phyloP scores from a whole-genome alignment of 1,139 yeast genomes.

The Nakaseomyces glabratus region DNA sequence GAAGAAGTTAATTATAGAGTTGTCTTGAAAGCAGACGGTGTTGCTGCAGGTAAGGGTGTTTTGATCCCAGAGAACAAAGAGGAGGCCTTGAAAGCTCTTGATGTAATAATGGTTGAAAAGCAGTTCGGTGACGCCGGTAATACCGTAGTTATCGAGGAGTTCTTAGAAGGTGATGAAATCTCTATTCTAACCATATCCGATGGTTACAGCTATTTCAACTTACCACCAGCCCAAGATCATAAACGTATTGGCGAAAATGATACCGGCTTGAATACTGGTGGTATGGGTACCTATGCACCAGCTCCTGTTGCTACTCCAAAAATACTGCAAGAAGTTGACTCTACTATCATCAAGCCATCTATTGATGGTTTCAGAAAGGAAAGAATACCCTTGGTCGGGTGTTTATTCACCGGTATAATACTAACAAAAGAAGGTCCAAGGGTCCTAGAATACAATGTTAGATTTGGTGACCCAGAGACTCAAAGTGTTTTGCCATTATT shows the following conservation, averaged over 20 bases:
- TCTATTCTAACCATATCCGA: conserved; percentile 88
- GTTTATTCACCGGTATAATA: conserved; percentile 95
- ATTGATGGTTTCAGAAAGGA: conserved; percentile 95
- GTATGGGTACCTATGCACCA: conserved; percentile 99
- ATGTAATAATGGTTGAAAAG: conserved; percentile 81
- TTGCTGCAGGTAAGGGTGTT: conserved; percentile 99
- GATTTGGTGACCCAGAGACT: conserved; percentile 99
- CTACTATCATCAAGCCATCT: conserved; percentile 74
- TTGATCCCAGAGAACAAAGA: conserved; percentile 76
- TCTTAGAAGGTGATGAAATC: conserved; percentile 92
- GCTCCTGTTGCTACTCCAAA: conserved; percentile 89
- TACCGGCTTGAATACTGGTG: conserved; percentile 93
- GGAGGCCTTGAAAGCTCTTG: conserved; percentile 78
- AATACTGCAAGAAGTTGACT: conserved; percentile 59
- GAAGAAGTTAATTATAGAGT: conserved; percentile 55
- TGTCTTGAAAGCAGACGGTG: conserved; percentile 94
- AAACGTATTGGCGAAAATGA: conserved; percentile 93
- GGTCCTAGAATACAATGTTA: conserved; percentile 91
- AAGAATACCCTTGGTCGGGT: conserved; percentile 92
- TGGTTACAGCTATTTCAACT: conserved; percentile 82
- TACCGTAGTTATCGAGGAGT: conserved; percentile 94
- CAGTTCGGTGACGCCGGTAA: conserved; percentile 92
- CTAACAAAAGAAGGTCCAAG: conserved; percentile 78
- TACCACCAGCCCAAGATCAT: conserved; percentile 98
- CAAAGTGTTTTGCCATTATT: conserved; percentile 90